Evolutionary conservation across 179 eudicot species (phyloP), one percentile per base, ranked within the genome.

Genomic region (Actinidia polygama): DNA sequence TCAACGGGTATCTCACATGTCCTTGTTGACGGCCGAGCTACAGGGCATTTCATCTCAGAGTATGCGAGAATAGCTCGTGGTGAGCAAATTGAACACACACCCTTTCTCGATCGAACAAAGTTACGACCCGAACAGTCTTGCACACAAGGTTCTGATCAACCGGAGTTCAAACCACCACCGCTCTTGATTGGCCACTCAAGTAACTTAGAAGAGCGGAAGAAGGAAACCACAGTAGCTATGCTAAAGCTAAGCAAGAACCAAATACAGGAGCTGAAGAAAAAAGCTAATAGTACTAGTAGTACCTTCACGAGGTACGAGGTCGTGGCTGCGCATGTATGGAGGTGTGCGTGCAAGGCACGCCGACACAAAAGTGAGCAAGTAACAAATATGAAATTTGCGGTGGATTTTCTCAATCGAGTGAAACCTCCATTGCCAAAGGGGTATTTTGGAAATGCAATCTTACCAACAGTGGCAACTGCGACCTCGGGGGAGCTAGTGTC

Each of bases 21-120:
- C 7, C 58, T 86, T 40, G 84, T 81, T 1, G 90, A 89, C 70
- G 91, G 91, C 44, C 86, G 73, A 40, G 73, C 84, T 19, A 82
- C 87, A 5, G 79, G 85, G 0, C 88, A 89, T 71, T 89, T 89
- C 78, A 74, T 85, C 73, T 47, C 82, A 24, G 86, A 85, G 67
- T 89, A 89, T 89, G 82, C 89, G n/a, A 83, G 84, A 79, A 23
- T 85, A 36, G 67, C 85, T 18, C 85, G 88, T 2, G 91, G 87
- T 10, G 86, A 84, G 44, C 68, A 46, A 6, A n/a, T 80, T 6
- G 78, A 70, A 4, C 26, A 58, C 0, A 44, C 50, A 19, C 89
- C 91, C 0, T 87, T 63, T 63, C 81, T 87, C 4, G 90, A 89
- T 73, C 81, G 90, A 57, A 82, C 26, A 7, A 66, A 80, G 40